Percentiles rank a stretch among this genome's conserved stretches.
Conservation (phyloP, 805 yeast genomes). For the Starmera quercuum region DNA sequence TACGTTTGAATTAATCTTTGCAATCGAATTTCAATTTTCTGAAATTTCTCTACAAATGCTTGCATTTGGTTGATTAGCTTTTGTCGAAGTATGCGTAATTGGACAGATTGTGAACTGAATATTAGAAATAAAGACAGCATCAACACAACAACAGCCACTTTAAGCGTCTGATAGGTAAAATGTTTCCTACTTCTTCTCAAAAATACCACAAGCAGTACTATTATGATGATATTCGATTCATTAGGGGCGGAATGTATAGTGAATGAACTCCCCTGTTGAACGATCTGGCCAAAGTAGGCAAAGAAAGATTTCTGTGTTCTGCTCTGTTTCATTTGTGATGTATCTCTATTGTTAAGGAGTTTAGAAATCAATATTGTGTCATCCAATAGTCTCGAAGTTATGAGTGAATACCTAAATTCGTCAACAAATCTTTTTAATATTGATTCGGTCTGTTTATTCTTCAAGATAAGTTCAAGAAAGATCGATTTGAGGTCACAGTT, state of each 20-base stretch:
- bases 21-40: slow-evolving; percentile 19
- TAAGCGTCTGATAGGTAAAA: neutral
- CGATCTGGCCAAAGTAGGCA: neutral
- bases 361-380: slow-evolving; percentile 25
- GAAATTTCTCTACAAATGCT: slow-evolving; percentile 11
- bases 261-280: neutral
- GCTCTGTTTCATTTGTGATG: slow-evolving; percentile 4
- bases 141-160: slow-evolving; percentile 1
- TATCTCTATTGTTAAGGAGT: slow-evolving; percentile 4
- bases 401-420: slow-evolving; percentile 41
- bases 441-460: neutral
- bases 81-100: slow-evolving; percentile 7
- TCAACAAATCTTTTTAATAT: slow-evolving; percentile 29
- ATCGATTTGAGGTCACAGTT: neutral
- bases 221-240: neutral
- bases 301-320: slow-evolving; percentile 9
- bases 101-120: slow-evolving; percentile 2
- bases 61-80: slow-evolving; percentile 9
- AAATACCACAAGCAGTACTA: neutral
- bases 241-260: neutral
- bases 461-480: slow-evolving; percentile 7
- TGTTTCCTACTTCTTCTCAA: neutral
- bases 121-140: slow-evolving; percentile 4
- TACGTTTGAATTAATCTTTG: slow-evolving; percentile 20
- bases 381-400: slow-evolving; percentile 41